A percentile compares a stretch with the other conserved stretches of the same genome.
These are phyloP conservation scores for Cercospora canescens DNA, from an alignment of 2,329 filamentous ascomycete species.

Conservation along the genomic window DNA sequence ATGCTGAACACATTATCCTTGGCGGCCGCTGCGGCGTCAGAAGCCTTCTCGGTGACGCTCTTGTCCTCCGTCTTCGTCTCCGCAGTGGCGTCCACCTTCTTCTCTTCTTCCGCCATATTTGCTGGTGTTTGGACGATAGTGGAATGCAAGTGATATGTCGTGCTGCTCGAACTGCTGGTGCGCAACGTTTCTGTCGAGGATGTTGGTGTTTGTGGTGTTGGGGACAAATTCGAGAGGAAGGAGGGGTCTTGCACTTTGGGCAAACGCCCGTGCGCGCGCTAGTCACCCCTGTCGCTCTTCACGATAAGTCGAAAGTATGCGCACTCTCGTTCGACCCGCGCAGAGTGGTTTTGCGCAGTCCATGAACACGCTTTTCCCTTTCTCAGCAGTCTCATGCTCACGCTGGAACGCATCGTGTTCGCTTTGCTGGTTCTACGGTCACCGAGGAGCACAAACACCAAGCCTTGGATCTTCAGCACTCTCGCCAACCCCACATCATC, in stretches of 20 bases:
- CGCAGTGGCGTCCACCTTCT: conserved; percentile 30
- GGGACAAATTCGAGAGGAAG: conserved; percentile 4
- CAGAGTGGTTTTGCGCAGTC: not conserved
- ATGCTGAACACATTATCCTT: conserved; percentile 82
- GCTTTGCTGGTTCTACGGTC: not conserved
- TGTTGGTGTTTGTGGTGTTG: not conserved
- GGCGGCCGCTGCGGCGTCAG: conserved; percentile 41
- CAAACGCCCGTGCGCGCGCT: conserved; percentile 1
- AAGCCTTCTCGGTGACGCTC: conserved; percentile 39
- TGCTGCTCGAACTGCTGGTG: not conserved
- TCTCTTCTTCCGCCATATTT: conserved; percentile 34
- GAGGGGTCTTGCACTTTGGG: conserved; percentile 1
- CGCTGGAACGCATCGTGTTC: not conserved
- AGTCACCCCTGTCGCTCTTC: not conserved
- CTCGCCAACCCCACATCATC: not conserved
- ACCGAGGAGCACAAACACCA: not conserved
- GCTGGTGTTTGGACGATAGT: conserved; percentile 1
- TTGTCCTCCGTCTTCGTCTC: conserved; percentile 36
- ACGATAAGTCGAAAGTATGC: not conserved
- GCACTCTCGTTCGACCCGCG: not conserved
- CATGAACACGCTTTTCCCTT: not conserved
- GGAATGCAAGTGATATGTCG: not conserved
- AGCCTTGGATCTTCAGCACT: not conserved
- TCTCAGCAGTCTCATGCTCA: not conserved
- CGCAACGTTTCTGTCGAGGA: not conserved